Conservation (phyloP, 768 basidiomycete genomes). For the Auricularia sp. region DNA sequence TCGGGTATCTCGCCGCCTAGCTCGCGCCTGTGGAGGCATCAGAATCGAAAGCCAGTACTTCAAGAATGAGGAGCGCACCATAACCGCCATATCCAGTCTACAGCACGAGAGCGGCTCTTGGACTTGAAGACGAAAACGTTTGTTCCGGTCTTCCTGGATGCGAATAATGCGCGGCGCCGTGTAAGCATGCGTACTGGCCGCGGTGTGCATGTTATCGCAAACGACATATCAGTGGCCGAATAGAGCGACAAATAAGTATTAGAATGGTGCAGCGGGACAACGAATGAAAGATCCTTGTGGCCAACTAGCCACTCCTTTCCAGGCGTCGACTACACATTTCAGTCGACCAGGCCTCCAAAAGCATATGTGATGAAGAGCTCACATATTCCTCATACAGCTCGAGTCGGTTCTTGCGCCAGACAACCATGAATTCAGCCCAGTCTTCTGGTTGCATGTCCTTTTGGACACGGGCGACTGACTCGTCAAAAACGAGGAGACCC, state of each 20-base stretch:
- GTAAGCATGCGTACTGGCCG: slow-evolving; percentile 36
- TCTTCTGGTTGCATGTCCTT: slow-evolving; percentile 51
- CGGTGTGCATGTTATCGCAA: slow-evolving; percentile 54
- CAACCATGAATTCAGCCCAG: slow-evolving; percentile 78
- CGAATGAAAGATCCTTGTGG: slow-evolving; percentile 68
- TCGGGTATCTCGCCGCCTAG: slow-evolving; percentile 65
- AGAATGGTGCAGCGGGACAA: slow-evolving; percentile 58
- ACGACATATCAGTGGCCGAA: slow-evolving; percentile 77
- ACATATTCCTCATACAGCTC: slow-evolving; percentile 86
- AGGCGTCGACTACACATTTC: slow-evolving; percentile 30
- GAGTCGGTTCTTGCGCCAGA: slow-evolving; percentile 66
- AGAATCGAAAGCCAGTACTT: background rate
- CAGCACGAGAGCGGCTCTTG: slow-evolving; percentile 65
- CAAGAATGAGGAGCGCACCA: slow-evolving; percentile 38
- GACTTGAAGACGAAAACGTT: slow-evolving; percentile 82
- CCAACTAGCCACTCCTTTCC: slow-evolving; percentile 57
- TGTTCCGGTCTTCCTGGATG: slow-evolving; percentile 49
- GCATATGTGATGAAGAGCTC: slow-evolving; percentile 18
- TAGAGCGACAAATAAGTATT: slow-evolving; percentile 73
- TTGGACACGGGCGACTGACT: slow-evolving; percentile 53
- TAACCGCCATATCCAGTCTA: slow-evolving; percentile 86
- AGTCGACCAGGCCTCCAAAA: slow-evolving; percentile 7
- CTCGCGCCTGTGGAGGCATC: slow-evolving; percentile 40
- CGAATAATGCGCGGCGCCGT: slow-evolving; percentile 35
- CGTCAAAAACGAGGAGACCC: slow-evolving; percentile 48